phyloP scores from a whole-genome alignment of 176 grass and related monocot species.

The Cocos nucifera region DNA sequence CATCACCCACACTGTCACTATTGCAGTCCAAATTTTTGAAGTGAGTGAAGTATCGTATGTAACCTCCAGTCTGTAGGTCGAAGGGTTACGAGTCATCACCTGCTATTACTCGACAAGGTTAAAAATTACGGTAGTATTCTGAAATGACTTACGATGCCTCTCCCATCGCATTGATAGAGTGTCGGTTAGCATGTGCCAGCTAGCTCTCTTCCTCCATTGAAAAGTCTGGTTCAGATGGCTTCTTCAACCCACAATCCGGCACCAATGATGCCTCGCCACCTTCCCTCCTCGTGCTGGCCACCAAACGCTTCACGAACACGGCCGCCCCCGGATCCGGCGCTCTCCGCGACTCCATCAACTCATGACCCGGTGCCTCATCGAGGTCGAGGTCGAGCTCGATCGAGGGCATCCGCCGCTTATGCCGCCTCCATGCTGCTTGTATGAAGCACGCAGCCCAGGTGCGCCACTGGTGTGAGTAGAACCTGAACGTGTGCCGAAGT shows the following conservation, averaged over 20 bases:
- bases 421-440: slow-evolving; percentile 72
- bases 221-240: slow-evolving; percentile 80
- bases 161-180: too few species aligned
- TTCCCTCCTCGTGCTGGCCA: slow-evolving; percentile 11
- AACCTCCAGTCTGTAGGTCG: too few species aligned
- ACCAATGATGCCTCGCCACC: neutral
- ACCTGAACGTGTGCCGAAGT: slow-evolving; percentile 72
- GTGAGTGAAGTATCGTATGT: too few species aligned
- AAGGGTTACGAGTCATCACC: too few species aligned
- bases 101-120: too few species aligned
- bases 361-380: neutral
- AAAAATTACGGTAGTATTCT: too few species aligned
- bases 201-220: slow-evolving; percentile 32
- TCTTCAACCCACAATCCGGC: slow-evolving; percentile 35
- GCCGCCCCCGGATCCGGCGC: neutral
- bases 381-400: slow-evolving; percentile 36
- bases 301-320: neutral
- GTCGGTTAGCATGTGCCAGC: too few species aligned
- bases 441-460: slow-evolving; percentile 95
- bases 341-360: slow-evolving; percentile 1
- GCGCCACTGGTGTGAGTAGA: slow-evolving; percentile 92
- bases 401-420: slow-evolving; percentile 53
- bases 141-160: too few species aligned
- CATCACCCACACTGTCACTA: too few species aligned
- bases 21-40: too few species aligned